These are phyloP conservation scores for Brassica balearica DNA, from an alignment of 441 rosid genomes.

Conservation along the genomic window DNA sequence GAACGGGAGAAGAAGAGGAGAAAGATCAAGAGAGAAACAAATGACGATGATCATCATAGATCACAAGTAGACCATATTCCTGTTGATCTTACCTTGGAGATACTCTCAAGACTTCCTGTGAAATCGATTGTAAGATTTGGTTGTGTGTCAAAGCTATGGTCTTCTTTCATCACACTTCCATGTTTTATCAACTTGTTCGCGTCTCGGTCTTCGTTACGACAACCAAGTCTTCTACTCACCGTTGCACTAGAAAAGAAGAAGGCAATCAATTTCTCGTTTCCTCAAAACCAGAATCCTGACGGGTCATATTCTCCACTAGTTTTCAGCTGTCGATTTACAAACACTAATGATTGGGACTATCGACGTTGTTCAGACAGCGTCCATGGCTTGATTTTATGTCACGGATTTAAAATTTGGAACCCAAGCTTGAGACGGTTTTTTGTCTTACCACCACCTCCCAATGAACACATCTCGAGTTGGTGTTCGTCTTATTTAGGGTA, in stretches of 20 bases:
- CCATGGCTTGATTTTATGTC: background rate
- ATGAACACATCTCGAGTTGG: background rate
- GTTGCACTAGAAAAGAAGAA: too few relatives aligned
- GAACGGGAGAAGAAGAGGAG: background rate
- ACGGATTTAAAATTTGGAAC: background rate
- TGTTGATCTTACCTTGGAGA: background rate
- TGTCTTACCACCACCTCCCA: background rate
- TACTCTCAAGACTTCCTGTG: too few relatives aligned
- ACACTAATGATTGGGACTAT: background rate
- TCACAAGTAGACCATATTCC: background rate
- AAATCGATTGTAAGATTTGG: background rate
- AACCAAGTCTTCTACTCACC: too few relatives aligned
- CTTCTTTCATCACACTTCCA: background rate
- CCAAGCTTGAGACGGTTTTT: background rate
- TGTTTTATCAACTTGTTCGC: background rate
- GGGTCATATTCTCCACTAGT: background rate
- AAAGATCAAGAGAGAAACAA: background rate
- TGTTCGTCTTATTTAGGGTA: slow-evolving; percentile 1
- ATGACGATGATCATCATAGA: background rate
- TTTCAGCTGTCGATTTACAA: background rate
- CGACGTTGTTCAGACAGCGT: background rate
- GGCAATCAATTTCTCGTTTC: background rate
- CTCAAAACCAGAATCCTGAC: background rate
- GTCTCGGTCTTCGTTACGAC: background rate
- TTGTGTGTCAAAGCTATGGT: background rate